Evolutionary conservation across 2,329 filamentous ascomycete genomes (phyloP).

Genomic region (Fusarium oligoseptatum): DNA sequence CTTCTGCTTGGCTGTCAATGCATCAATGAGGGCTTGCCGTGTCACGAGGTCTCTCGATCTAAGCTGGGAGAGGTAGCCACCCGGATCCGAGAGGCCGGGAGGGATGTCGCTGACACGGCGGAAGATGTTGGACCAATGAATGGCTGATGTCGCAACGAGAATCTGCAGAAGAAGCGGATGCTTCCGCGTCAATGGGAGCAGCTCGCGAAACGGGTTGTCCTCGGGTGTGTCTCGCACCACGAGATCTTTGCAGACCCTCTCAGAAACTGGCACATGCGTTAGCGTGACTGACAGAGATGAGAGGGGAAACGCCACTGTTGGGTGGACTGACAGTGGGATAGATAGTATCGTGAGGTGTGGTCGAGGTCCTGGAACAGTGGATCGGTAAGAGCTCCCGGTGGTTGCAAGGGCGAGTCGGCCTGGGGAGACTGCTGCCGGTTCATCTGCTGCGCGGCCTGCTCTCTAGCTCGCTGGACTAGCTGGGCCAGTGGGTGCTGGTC

Average conservation of each 20-base stretch:
- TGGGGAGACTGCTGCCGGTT: constrained; percentile 19
- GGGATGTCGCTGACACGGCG: constrained; percentile 51
- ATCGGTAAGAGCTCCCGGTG: constrained; percentile 59
- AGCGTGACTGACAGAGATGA: constrained; percentile 35
- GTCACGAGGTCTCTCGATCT: constrained; percentile 56
- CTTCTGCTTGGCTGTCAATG: constrained; percentile 61
- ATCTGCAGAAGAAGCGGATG: constrained; percentile 63
- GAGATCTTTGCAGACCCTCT: constrained; percentile 67
- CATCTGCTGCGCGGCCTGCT: constrained; percentile 30
- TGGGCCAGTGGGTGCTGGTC: constrained; percentile 40
- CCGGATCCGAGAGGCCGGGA: constrained; percentile 50
- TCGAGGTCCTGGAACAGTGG: constrained; percentile 68
- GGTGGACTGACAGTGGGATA: constrained; percentile 61
- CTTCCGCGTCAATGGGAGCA: constrained; percentile 61
- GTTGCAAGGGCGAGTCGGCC: constrained; percentile 35
- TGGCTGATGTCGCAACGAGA: constrained; percentile 62
- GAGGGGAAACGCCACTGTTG: constrained; percentile 19
- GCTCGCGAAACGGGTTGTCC: constrained; percentile 62
- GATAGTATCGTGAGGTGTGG: constrained; percentile 59
- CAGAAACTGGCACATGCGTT: constrained; percentile 54
- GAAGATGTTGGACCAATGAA: constrained; percentile 63
- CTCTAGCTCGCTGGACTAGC: constrained; percentile 32
- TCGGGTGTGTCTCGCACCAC: constrained; percentile 61
- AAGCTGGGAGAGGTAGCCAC: constrained; percentile 53
- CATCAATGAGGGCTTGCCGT: constrained; percentile 59